Conservation (phyloP, 257 asterid species). For the Hygrophila difformis region DNA sequence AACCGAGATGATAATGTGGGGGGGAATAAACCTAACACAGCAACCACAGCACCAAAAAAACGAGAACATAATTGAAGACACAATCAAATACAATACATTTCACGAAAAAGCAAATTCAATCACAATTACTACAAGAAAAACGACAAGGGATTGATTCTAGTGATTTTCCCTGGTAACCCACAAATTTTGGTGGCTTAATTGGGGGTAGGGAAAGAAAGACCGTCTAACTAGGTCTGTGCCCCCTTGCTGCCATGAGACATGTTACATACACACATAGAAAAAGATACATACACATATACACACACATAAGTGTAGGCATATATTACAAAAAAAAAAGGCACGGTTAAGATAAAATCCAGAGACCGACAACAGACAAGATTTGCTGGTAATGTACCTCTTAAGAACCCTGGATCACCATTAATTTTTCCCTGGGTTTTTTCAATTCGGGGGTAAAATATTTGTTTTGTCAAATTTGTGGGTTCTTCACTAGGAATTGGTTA, state of each 20-base stretch:
- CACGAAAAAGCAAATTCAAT: constrained; percentile 4
- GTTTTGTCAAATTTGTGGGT: constrained; percentile 13
- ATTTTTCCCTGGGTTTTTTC: constrained; percentile 16
- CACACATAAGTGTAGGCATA: neutral
- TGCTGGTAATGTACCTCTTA: constrained; percentile 35
- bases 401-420: constrained; percentile 32
- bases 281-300: constrained; percentile 17
- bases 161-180: constrained; percentile 9
- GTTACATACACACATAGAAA: constrained; percentile 26
- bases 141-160: constrained; percentile 13
- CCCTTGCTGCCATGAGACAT: constrained; percentile 31
- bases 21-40: neutral
- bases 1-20: constrained; percentile 1
- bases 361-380: constrained; percentile 12
- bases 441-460: constrained; percentile 22
- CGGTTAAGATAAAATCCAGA: constrained; percentile 10
- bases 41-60: constrained; percentile 5
- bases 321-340: constrained; percentile 12
- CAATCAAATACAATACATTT: constrained; percentile 16
- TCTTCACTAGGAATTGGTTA: constrained; percentile 25
- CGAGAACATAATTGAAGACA: constrained; percentile 21
- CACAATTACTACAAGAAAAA: constrained; percentile 1
- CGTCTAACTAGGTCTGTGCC: constrained; percentile 28
- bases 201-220: constrained; percentile 6
- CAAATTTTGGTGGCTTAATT: constrained; percentile 13